These are phyloP conservation scores for Cercospora sesami DNA, from an alignment of 2,329 filamentous ascomycete species.

Conservation along the genomic window DNA sequence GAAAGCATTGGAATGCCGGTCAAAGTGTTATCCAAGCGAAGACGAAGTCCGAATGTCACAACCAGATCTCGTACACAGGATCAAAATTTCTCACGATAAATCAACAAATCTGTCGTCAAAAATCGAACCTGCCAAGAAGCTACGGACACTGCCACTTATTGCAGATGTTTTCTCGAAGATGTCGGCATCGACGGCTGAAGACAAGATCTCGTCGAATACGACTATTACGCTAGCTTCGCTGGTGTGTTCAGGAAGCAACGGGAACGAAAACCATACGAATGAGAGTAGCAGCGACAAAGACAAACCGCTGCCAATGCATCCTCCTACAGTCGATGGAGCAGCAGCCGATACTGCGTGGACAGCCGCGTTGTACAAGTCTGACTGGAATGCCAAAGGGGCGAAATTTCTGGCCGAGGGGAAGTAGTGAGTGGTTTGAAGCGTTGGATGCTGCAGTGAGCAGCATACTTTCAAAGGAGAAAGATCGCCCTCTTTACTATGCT, in stretches of 20 bases:
- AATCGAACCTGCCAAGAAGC: not conserved
- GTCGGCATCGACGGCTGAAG: not conserved
- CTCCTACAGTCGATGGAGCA: not conserved
- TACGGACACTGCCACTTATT: not conserved
- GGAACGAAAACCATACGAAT: not conserved
- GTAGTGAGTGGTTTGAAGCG: not conserved
- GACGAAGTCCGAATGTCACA: not conserved
- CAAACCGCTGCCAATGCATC: not conserved
- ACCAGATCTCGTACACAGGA: not conserved
- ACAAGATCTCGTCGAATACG: not conserved
- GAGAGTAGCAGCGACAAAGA: not conserved
- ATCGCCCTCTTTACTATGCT: not conserved
- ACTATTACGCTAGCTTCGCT: not conserved
- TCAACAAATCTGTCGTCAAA: not conserved
- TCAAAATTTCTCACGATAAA: not conserved
- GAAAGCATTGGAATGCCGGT: not conserved
- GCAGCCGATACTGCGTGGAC: conserved; percentile 4
- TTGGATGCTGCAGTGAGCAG: not conserved
- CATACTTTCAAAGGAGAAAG: not conserved
- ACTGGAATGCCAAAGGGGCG: not conserved
- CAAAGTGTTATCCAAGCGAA: not conserved
- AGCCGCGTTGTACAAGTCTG: not conserved
- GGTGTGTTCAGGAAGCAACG: not conserved
- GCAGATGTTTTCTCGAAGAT: not conserved
- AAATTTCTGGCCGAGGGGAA: not conserved